A percentile compares a stretch with the other conserved stretches of the same genome.
These are phyloP conservation scores for Alternaria ventricosa DNA, from an alignment of 2,329 filamentous ascomycete species.

Conservation along the genomic window DNA sequence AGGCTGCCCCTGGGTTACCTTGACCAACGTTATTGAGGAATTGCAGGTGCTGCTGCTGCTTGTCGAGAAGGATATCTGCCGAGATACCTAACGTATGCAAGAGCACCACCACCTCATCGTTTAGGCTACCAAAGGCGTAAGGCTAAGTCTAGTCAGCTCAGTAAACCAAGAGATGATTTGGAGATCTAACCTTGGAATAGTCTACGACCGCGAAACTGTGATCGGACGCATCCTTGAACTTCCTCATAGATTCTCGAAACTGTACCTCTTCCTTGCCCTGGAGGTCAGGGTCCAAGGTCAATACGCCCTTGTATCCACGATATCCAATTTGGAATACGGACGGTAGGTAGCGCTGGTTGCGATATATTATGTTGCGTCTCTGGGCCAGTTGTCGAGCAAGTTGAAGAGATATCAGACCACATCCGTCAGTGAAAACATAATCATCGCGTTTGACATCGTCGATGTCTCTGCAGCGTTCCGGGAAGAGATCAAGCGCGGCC, in stretches of 20 bases:
- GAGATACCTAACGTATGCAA: constrained; percentile 48
- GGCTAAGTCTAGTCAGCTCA: constrained; percentile 35
- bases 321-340: constrained; percentile 54
- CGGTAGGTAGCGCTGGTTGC: constrained; percentile 48
- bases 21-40: constrained; percentile 39
- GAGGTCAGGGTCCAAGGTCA: constrained; percentile 49
- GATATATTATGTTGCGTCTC: constrained; percentile 43
- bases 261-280: constrained; percentile 30
- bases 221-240: constrained; percentile 50
- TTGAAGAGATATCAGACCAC: constrained; percentile 46
- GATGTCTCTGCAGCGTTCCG: constrained; percentile 49
- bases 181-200: constrained; percentile 47
- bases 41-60: constrained; percentile 47
- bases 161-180: background rate
- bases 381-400: constrained; percentile 46
- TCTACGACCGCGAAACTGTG: constrained; percentile 50
- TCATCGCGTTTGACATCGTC: constrained; percentile 46
- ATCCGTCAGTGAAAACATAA: constrained; percentile 54
- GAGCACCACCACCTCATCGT: constrained; percentile 53
- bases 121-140: constrained; percentile 50
- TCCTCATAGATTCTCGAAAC: constrained; percentile 52
- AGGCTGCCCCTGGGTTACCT: constrained; percentile 35
- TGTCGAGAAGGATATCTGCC: constrained; percentile 38
- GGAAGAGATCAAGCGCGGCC: constrained; percentile 39
- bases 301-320: constrained; percentile 53